These are phyloP conservation scores for Cystofilobasidium capitatum DNA, from an alignment of 768 basidiomycete species.

Conservation along the genomic window DNA sequence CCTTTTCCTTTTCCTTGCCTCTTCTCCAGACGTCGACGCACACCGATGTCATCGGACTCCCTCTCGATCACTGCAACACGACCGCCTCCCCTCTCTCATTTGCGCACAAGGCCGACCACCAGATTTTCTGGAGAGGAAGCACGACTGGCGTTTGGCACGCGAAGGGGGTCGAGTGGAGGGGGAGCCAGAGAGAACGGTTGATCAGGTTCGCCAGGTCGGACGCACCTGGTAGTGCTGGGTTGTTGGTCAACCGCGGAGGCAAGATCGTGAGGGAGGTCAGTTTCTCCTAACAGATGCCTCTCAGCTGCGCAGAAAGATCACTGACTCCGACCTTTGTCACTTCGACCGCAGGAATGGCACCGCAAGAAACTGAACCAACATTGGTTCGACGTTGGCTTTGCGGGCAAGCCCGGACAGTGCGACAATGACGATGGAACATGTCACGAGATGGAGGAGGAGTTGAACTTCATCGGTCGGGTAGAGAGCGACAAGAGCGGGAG, in stretches of 20 bases:
- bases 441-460: constrained; percentile 16
- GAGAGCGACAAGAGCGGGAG: background rate
- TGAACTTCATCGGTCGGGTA: background rate
- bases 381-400: constrained; percentile 23
- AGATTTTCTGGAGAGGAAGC: constrained; percentile 22
- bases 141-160: constrained; percentile 21
- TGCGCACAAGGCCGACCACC: constrained; percentile 11
- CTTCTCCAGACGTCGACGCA: constrained; percentile 12
- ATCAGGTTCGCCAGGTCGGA: background rate
- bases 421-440: constrained; percentile 19
- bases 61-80: constrained; percentile 13
- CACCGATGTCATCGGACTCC: constrained; percentile 10
- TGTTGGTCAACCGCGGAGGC: background rate
- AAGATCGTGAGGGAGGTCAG: constrained; percentile 8
- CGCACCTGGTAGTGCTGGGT: background rate
- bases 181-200: constrained; percentile 13
- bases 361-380: constrained; percentile 4
- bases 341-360: background rate
- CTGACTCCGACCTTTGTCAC: background rate
- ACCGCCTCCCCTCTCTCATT: constrained; percentile 6
- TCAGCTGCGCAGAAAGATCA: too few species aligned
- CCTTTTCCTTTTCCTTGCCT: too few species aligned
- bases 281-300: too few species aligned
- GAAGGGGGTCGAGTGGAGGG: constrained; percentile 7
- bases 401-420: constrained; percentile 14